Conservation (phyloP, 108 stramenopile genomes). For the Nitzschia inconspicua region DNA sequence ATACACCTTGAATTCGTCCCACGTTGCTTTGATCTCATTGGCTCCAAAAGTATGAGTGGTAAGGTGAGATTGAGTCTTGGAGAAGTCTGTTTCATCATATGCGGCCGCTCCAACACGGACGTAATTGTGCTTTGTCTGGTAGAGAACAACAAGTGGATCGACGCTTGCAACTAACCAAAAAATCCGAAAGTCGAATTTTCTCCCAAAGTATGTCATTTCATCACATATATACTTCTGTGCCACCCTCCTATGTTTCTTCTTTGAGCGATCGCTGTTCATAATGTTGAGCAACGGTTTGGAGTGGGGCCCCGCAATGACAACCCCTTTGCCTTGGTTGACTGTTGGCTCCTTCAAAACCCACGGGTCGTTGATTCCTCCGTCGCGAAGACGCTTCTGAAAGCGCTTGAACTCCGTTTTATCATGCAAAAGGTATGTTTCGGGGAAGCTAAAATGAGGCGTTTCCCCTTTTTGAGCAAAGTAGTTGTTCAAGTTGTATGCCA, state of each 20-base stretch:
- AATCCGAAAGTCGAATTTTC: slow-evolving; percentile 27
- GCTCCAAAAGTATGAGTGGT: slow-evolving; percentile 5
- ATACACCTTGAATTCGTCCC: slow-evolving; percentile 7
- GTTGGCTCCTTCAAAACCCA: slow-evolving; percentile 18
- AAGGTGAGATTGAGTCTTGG: background rate
- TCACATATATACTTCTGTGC: slow-evolving; percentile 27
- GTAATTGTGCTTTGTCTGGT: too few relatives aligned
- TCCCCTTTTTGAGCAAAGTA: too few relatives aligned
- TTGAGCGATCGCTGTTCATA: background rate
- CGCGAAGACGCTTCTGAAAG: slow-evolving; percentile 4
- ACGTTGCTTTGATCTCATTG: slow-evolving; percentile 5
- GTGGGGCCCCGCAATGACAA: slow-evolving; percentile 24
- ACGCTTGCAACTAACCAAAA: slow-evolving; percentile 22
- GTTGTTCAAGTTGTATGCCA: too few relatives aligned
- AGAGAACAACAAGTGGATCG: slow-evolving; percentile 29
- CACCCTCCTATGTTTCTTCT: background rate
- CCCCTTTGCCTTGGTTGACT: slow-evolving; percentile 22
- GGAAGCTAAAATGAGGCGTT: background rate
- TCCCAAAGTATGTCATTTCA: slow-evolving; percentile 11
- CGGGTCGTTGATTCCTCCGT: slow-evolving; percentile 10
- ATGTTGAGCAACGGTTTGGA: too few relatives aligned
- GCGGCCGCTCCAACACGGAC: background rate
- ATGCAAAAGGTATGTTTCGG: slow-evolving; percentile 14
- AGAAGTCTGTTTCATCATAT: slow-evolving; percentile 11
- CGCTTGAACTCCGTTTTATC: background rate